phyloP scores from a whole-genome alignment of 2,329 filamentous ascomycete species.

The Albifimbria verrucaria region DNA sequence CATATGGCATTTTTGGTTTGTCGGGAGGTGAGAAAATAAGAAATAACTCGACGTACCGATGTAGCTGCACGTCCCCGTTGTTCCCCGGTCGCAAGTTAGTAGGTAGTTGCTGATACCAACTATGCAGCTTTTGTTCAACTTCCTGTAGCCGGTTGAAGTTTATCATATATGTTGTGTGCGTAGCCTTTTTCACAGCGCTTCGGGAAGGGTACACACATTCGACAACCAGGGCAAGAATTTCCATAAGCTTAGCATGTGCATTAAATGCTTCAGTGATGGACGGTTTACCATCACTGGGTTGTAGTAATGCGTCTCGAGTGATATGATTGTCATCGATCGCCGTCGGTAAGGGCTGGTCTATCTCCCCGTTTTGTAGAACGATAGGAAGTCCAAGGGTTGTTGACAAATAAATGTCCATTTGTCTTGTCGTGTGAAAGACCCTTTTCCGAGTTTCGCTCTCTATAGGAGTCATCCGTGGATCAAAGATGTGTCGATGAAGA shows the following conservation, averaged over 20 bases:
- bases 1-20: background rate
- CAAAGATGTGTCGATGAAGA: background rate
- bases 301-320: background rate
- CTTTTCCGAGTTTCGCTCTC: constrained; percentile 1
- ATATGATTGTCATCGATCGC: background rate
- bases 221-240: background rate
- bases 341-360: background rate
- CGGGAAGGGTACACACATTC: background rate
- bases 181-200: background rate
- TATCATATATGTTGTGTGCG: constrained; percentile 1
- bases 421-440: constrained; percentile 1
- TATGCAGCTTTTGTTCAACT: background rate
- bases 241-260: constrained; percentile 1
- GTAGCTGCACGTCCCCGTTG: background rate
- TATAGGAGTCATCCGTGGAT: background rate
- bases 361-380: background rate
- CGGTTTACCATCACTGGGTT: background rate
- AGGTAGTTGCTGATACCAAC: background rate
- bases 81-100: background rate
- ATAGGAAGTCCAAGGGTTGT: constrained; percentile 1
- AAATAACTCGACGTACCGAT: background rate
- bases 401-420: constrained; percentile 2
- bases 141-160: background rate
- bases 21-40: background rate
- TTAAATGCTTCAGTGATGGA: background rate